Evolutionary conservation across 1,284 basidiomycete genomes (phyloP).

Genomic region (Volvariella volvacea): DNA sequence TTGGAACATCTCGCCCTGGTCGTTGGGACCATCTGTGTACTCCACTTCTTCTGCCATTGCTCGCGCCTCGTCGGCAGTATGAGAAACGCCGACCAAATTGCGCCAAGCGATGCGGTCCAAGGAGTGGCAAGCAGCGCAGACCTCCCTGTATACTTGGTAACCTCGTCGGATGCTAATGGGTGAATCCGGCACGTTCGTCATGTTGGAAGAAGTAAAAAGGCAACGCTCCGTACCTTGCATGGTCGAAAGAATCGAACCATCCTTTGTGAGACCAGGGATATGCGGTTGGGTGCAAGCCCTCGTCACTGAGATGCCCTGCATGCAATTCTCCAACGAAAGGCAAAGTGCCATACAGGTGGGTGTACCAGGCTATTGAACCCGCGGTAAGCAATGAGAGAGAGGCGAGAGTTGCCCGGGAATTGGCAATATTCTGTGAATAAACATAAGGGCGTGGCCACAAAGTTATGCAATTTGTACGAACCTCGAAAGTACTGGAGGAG

Average conservation of each 20-base stretch:
- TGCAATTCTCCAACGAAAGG: conserved; percentile 86
- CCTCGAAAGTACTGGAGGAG: conserved; percentile 53
- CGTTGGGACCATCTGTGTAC: conserved; percentile 95
- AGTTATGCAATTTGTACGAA: conserved; percentile 19
- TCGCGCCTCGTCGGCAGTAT: conserved; percentile 90
- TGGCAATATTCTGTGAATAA: conserved; percentile 33
- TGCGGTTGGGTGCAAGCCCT: conserved; percentile 85
- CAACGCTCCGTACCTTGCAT: conserved; percentile 62
- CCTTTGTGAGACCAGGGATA: conserved; percentile 95
- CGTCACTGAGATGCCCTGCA: conserved; percentile 87
- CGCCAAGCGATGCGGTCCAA: conserved; percentile 99
- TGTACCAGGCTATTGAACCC: conserved; percentile 94
- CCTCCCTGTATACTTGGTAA: conserved; percentile 98
- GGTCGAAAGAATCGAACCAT: conserved; percentile 88
- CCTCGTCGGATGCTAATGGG: conserved; percentile 85
- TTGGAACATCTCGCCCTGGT: conserved; percentile 97
- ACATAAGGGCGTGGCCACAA: neutral
- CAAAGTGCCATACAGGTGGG: conserved; percentile 85
- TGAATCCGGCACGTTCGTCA: conserved; percentile 10
- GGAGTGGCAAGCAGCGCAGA: conserved; percentile 98
- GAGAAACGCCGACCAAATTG: conserved; percentile 97
- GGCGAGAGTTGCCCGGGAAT: conserved; percentile 74
- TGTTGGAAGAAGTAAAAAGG: conserved; percentile 7
- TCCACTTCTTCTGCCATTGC: conserved; percentile 95
- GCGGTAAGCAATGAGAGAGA: conserved; percentile 76